These are phyloP conservation scores for Brettanomyces anomalus DNA, from an alignment of 805 yeast genomes.

Conservation along the genomic window DNA sequence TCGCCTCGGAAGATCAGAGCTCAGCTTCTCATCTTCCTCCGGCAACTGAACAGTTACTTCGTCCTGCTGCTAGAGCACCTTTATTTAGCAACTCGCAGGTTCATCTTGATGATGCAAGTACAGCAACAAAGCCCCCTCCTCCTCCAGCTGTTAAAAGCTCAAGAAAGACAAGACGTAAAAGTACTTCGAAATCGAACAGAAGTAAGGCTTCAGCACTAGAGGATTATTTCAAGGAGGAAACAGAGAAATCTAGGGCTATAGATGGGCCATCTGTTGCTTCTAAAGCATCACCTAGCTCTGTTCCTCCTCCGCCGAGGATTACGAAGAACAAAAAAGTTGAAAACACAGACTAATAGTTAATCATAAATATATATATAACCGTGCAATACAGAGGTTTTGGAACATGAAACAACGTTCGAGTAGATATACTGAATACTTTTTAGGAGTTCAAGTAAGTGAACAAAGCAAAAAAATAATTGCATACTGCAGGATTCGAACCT, in stretches of 20 bases:
- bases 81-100: conserved; percentile 8
- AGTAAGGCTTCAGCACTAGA: conserved; percentile 21
- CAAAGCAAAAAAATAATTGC: conserved; percentile 2
- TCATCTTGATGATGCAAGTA: neutral
- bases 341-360: too few species aligned
- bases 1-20: neutral
- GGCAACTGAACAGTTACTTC: conserved; percentile 11
- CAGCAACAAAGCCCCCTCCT: conserved; percentile 2
- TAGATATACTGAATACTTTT: too few species aligned
- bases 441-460: too few species aligned
- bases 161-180: conserved; percentile 5
- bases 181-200: conserved; percentile 3
- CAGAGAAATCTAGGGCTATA: conserved; percentile 29
- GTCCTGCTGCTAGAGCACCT: conserved; percentile 18
- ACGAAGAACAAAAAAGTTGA: too few species aligned
- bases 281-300: neutral
- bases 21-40: conserved; percentile 2
- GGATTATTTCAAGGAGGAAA: conserved; percentile 33
- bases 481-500: conserved; percentile 12
- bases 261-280: conserved; percentile 19
- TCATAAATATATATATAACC: too few species aligned
- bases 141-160: conserved; percentile 5
- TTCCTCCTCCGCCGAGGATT: conserved; percentile 4
- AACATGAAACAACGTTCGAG: too few species aligned
- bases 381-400: too few species aligned